Conservation (phyloP, 2,329 filamentous ascomycete genomes). For the Curvularia sp. region DNA sequence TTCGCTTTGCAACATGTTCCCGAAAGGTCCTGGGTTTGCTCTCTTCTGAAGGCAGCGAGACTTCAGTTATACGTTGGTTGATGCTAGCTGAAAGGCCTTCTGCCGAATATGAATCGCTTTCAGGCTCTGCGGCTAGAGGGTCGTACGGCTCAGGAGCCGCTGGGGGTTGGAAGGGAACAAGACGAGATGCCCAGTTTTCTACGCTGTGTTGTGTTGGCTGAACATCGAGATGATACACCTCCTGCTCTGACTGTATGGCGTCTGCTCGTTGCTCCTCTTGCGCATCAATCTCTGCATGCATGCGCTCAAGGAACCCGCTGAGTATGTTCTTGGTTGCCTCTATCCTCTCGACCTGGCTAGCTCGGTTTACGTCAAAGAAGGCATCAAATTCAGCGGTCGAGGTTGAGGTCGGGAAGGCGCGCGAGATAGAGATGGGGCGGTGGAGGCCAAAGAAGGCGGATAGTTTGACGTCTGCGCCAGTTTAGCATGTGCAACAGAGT, state of each 20-base stretch:
- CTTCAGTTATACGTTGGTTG: conserved; percentile 45
- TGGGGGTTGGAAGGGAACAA: conserved; percentile 85
- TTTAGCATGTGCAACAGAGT: conserved; percentile 20
- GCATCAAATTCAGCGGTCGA: conserved; percentile 79
- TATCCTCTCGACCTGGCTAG: conserved; percentile 58
- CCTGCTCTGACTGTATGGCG: conserved; percentile 48
- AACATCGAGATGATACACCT: conserved; percentile 45
- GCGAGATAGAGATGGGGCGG: conserved; percentile 82
- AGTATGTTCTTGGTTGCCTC: conserved; percentile 56
- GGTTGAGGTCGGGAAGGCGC: conserved; percentile 68
- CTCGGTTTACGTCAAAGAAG: conserved; percentile 72
- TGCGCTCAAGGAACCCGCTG: conserved; percentile 49
- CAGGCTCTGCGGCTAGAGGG: conserved; percentile 36
- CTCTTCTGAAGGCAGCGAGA: conserved; percentile 23
- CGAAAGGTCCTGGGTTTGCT: conserved; percentile 34
- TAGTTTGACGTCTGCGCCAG: conserved; percentile 77
- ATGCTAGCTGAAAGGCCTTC: conserved; percentile 38
- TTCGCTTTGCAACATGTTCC: conserved; percentile 36
- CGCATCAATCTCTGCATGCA: conserved; percentile 47
- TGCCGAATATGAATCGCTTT: conserved; percentile 23
- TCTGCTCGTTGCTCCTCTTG: conserved; percentile 49
- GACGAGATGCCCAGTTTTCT: conserved; percentile 56
- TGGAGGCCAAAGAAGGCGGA: conserved; percentile 97
- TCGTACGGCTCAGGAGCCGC: conserved; percentile 72
- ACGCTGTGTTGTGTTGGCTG: conserved; percentile 43